Conservation (phyloP, 2,329 filamentous ascomycete species). For the Gnomoniopsis sp. region DNA sequence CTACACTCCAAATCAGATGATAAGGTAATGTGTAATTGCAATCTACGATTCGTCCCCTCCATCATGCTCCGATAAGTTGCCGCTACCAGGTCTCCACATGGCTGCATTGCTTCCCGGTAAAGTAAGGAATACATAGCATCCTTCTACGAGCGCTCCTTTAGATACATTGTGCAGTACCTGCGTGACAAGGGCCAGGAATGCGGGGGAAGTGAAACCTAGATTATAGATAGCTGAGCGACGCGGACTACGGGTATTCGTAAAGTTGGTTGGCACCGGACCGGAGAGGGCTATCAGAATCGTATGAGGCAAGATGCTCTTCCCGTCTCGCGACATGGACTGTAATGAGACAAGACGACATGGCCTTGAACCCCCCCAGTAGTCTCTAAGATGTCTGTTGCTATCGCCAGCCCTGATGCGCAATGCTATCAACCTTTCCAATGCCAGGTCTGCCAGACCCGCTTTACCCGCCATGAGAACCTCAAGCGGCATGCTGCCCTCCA, state of each 20-base stretch:
- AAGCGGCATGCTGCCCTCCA: slow-evolving; percentile 39
- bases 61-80: background rate
- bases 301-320: background rate
- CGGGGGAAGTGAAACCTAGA: background rate
- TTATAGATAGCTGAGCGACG: background rate
- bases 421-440: slow-evolving; percentile 37
- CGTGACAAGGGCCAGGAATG: background rate
- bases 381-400: slow-evolving; percentile 11
- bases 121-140: too few relatives aligned
- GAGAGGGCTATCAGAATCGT: background rate
- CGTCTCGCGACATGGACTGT: background rate
- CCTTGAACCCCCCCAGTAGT: background rate
- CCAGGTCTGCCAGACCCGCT: slow-evolving; percentile 33
- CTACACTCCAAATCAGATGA: too few relatives aligned
- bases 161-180: background rate
- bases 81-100: background rate
- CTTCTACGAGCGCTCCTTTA: too few relatives aligned
- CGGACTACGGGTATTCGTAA: background rate
- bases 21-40: background rate
- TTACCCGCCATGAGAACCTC: slow-evolving; percentile 37
- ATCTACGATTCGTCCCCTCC: background rate
- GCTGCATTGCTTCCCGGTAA: background rate
- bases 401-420: background rate
- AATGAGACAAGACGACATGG: background rate
- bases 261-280: background rate